These are phyloP conservation scores for Vachellia collinsii DNA, from an alignment of 306 rosid species.

Conservation along the genomic window DNA sequence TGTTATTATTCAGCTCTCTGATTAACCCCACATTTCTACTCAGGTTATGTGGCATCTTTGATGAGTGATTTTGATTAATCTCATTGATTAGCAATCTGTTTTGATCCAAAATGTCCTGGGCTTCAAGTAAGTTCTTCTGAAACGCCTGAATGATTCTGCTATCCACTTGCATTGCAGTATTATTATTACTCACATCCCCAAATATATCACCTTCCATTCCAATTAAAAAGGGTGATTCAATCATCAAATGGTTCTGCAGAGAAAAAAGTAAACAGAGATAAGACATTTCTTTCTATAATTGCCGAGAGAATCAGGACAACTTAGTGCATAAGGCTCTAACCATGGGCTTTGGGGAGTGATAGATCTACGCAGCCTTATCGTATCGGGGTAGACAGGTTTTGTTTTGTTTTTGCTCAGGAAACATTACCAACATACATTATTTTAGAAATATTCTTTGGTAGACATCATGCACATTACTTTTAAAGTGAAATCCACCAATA, in stretches of 20 bases:
- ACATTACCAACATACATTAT: too few relatives aligned
- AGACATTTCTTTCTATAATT: constrained; percentile 24
- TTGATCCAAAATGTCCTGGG: constrained; percentile 87
- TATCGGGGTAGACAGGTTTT: too few relatives aligned
- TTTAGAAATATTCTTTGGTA: neutral
- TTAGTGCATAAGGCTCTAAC: too few relatives aligned
- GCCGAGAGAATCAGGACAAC: constrained; percentile 12
- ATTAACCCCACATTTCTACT: constrained; percentile 81
- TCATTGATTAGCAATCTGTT: constrained; percentile 81
- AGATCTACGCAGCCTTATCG: too few relatives aligned
- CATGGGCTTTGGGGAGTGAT: too few relatives aligned
- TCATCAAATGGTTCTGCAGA: constrained; percentile 51
- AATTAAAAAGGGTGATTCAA: constrained; percentile 38
- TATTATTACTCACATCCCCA: constrained; percentile 59
- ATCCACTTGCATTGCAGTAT: constrained; percentile 66
- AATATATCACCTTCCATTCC: constrained; percentile 75
- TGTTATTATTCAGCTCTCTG: constrained; percentile 85
- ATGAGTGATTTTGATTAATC: constrained; percentile 90
- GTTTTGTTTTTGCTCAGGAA: too few relatives aligned
- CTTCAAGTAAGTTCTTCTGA: constrained; percentile 83
- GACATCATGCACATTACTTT: neutral
- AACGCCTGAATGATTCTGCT: constrained; percentile 67
- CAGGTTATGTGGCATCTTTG: constrained; percentile 74
- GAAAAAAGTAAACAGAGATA: constrained; percentile 15
- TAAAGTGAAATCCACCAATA: neutral